Evolutionary conservation across 495 filamentous ascomycete genomes (phyloP).

Genomic region (Aspergillus olivimuriae): DNA sequence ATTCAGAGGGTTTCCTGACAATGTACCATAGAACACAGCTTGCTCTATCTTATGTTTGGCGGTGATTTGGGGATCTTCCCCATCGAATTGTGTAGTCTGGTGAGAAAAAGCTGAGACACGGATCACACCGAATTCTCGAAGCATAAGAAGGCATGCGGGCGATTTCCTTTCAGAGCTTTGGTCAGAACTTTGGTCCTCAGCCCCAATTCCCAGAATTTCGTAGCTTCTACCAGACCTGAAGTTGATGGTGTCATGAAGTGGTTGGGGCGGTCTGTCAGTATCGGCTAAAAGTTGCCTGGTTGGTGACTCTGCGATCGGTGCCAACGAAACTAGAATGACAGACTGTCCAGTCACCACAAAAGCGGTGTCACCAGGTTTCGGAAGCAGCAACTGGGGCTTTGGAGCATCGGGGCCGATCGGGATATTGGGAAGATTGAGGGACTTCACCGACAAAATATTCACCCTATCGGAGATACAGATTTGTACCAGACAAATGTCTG

Average conservation of each 20-base stretch:
- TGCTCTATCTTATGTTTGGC: slow-evolving; percentile 88
- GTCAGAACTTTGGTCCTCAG: slow-evolving; percentile 31
- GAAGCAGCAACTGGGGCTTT: slow-evolving; percentile 68
- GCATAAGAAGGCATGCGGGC: slow-evolving; percentile 63
- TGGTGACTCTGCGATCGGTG: slow-evolving; percentile 51
- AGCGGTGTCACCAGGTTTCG: slow-evolving; percentile 69
- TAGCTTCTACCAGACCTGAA: slow-evolving; percentile 59
- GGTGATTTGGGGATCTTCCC: slow-evolving; percentile 48
- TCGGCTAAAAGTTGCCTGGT: slow-evolving; percentile 64
- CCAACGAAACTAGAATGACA: slow-evolving; percentile 67
- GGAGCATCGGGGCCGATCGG: slow-evolving; percentile 26
- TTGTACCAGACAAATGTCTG: slow-evolving; percentile 25
- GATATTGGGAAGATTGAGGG: slow-evolving; percentile 20
- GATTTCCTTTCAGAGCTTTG: slow-evolving; percentile 42
- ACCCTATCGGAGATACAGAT: slow-evolving; percentile 20
- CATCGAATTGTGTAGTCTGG: slow-evolving; percentile 15
- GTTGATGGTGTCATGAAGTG: slow-evolving; percentile 80
- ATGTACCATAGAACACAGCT: slow-evolving; percentile 82
- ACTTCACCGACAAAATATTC: slow-evolving; percentile 23
- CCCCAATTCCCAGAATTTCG: slow-evolving; percentile 38
- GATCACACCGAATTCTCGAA: slow-evolving; percentile 75
- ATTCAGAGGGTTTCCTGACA: slow-evolving; percentile 72
- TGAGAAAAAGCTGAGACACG: slow-evolving; percentile 49
- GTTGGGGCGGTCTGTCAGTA: slow-evolving; percentile 44
- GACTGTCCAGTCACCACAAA: slow-evolving; percentile 74